A percentile compares a stretch with the other conserved stretches of the same genome.
phyloP scores from a whole-genome alignment of 2,329 filamentous ascomycete genomes.

The Herpotrichia juniperi region DNA sequence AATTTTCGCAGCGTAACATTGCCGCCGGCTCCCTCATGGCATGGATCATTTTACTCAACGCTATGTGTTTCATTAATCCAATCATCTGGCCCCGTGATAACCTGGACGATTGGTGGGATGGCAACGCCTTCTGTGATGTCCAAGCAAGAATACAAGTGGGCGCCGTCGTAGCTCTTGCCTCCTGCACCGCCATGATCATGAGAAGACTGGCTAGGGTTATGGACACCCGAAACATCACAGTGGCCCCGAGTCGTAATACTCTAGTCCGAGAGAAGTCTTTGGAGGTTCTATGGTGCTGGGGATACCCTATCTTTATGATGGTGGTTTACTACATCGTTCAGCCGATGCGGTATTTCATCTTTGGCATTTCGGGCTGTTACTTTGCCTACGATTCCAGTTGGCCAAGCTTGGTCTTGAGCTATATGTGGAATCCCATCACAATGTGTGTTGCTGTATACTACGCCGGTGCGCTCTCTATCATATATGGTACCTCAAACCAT shows the following conservation, averaged over 20 bases:
- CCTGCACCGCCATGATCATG: slow-evolving; percentile 63
- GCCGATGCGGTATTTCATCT: slow-evolving; percentile 62
- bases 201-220: slow-evolving; percentile 65
- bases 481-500: not conserved
- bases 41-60: slow-evolving; percentile 63
- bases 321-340: slow-evolving; percentile 66
- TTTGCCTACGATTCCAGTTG: slow-evolving; percentile 62
- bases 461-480: slow-evolving; percentile 55
- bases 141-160: slow-evolving; percentile 65
- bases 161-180: slow-evolving; percentile 58
- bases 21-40: slow-evolving; percentile 62
- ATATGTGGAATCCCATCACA: slow-evolving; percentile 63
- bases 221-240: slow-evolving; percentile 61
- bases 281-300: slow-evolving; percentile 63
- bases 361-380: slow-evolving; percentile 64
- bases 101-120: slow-evolving; percentile 61
- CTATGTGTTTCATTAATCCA: slow-evolving; percentile 66
- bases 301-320: slow-evolving; percentile 62
- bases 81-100: slow-evolving; percentile 69
- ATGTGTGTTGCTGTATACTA: slow-evolving; percentile 61
- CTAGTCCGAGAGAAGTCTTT: slow-evolving; percentile 54
- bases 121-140: slow-evolving; percentile 68
- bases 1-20: slow-evolving; percentile 66
- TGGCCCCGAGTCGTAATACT: slow-evolving; percentile 58
- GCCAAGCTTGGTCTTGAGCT: slow-evolving; percentile 60